Evolutionary conservation across 176 grass and related monocot species (phyloP).

Genomic region (Eragrostis curvula): DNA sequence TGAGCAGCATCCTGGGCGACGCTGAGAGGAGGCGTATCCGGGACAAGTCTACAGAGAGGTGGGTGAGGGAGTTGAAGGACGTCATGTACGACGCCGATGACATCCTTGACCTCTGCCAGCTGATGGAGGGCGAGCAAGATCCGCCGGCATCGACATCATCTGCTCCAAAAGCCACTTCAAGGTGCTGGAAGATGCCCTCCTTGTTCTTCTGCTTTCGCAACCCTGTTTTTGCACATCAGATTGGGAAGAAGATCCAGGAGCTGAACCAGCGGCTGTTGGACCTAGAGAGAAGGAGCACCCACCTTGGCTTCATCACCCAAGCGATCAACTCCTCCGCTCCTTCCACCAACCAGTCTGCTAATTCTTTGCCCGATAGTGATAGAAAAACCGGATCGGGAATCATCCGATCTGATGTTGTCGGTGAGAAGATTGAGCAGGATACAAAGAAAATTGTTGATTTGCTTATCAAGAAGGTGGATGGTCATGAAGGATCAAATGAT

Average conservation of each 20-base stretch:
- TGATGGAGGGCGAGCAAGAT: not conserved
- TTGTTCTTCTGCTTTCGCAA: conserved; percentile 1
- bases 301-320: not conserved
- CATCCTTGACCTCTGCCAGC: conserved; percentile 42
- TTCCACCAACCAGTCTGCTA: not conserved
- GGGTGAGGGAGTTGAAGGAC: conserved; percentile 38
- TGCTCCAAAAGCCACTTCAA: not conserved
- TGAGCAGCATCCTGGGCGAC: conserved; percentile 17
- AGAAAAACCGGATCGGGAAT: not conserved
- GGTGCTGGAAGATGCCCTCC: not conserved
- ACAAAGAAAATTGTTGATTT: not conserved
- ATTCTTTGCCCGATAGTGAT: no score
- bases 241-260: conserved; percentile 36
- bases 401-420: not conserved
- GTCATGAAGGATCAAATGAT: no score
- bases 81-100: conserved; percentile 57
- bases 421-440: conserved; percentile 25
- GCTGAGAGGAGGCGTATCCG: conserved; percentile 14
- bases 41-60: not conserved
- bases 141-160: not conserved
- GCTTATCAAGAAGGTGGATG: not conserved
- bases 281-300: not conserved
- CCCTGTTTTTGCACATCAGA: not conserved
- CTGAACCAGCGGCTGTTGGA: conserved; percentile 31
- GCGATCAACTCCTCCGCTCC: not conserved